Conservation (phyloP, 495 filamentous ascomycete genomes). For the Trichodelitschia bisporula region DNA sequence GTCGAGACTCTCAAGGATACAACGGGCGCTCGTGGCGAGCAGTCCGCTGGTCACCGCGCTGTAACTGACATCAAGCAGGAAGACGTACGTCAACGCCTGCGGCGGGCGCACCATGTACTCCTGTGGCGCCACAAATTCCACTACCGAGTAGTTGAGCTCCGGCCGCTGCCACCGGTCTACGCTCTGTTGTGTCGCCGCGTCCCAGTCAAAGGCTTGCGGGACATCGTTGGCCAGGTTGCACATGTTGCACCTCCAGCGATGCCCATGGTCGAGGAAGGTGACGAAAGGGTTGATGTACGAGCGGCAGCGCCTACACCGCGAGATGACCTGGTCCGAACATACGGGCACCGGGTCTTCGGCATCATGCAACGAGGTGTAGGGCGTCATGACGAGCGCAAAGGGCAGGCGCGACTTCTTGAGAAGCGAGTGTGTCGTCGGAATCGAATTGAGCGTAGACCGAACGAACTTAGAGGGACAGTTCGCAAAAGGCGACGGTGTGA, state of each 20-base stretch:
- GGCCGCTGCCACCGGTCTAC: conserved; percentile 73
- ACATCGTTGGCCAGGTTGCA: conserved; percentile 97
- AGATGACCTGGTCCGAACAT: conserved; percentile 90
- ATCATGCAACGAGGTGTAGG: conserved; percentile 81
- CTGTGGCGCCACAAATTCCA: conserved; percentile 92
- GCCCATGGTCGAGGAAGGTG: conserved; percentile 86
- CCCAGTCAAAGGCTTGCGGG: conserved; percentile 96
- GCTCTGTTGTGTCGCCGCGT: conserved; percentile 65
- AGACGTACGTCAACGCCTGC: conserved; percentile 92
- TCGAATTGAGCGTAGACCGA: conserved; percentile 78
- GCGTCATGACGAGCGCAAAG: conserved; percentile 88
- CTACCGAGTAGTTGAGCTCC: conserved; percentile 82
- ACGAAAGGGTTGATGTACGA: conserved; percentile 97
- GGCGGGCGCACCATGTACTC: conserved; percentile 98
- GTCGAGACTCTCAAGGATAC: conserved; percentile 85
- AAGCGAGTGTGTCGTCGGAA: conserved; percentile 71
- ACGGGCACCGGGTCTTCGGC: conserved; percentile 75
- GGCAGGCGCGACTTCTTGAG: conserved; percentile 92
- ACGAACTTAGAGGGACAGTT: conserved; percentile 91
- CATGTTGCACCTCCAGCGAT: conserved; percentile 98
- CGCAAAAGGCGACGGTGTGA: conserved; percentile 73
- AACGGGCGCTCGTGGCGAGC: conserved; percentile 80
- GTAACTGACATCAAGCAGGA: conserved; percentile 92
- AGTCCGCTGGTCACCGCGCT: conserved; percentile 76
- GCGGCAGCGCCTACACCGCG: conserved; percentile 77